Conservation (phyloP, 768 basidiomycete species). For the Hericium alpestre region DNA sequence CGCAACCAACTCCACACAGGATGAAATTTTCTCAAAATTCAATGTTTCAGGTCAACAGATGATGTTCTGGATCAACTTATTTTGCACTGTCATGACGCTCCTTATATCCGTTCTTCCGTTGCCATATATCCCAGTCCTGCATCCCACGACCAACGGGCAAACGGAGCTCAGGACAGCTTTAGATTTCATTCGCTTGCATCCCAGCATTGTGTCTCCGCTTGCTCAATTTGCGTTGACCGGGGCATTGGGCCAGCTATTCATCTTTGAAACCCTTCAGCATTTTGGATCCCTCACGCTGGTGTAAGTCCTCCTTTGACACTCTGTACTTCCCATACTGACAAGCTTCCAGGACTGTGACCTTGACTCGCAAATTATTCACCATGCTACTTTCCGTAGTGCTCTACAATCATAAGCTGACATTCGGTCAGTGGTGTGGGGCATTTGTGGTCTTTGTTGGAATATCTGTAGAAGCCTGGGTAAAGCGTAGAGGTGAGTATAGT, state of each 20-base stretch:
- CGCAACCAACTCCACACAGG: constrained; percentile 90
- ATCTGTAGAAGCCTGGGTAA: constrained; percentile 84
- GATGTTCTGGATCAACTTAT: constrained; percentile 97
- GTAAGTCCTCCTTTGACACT: constrained; percentile 32
- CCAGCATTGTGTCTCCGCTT: constrained; percentile 61
- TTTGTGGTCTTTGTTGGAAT: constrained; percentile 92
- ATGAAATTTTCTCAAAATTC: constrained; percentile 82
- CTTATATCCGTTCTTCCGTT: constrained; percentile 65
- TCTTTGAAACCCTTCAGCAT: constrained; percentile 89
- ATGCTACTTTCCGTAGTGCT: constrained; percentile 93
- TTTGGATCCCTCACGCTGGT: constrained; percentile 85
- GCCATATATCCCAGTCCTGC: constrained; percentile 73
- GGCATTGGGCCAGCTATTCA: constrained; percentile 92
- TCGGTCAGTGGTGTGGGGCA: constrained; percentile 90
- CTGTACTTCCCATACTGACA: constrained; percentile 1
- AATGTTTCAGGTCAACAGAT: constrained; percentile 85
- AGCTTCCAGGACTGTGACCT: constrained; percentile 69
- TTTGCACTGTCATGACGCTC: constrained; percentile 66
- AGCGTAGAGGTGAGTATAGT: constrained; percentile 59
- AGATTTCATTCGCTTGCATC: constrained; percentile 68
- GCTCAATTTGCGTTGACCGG: constrained; percentile 82
- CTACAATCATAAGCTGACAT: constrained; percentile 76
- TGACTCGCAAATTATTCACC: constrained; percentile 94
- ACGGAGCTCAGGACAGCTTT: constrained; percentile 62
- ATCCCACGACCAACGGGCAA: constrained; percentile 48